These are phyloP conservation scores for Phytophthora agathidicida DNA, from an alignment of 352 stramenopile genomes.

Conservation along the genomic window DNA sequence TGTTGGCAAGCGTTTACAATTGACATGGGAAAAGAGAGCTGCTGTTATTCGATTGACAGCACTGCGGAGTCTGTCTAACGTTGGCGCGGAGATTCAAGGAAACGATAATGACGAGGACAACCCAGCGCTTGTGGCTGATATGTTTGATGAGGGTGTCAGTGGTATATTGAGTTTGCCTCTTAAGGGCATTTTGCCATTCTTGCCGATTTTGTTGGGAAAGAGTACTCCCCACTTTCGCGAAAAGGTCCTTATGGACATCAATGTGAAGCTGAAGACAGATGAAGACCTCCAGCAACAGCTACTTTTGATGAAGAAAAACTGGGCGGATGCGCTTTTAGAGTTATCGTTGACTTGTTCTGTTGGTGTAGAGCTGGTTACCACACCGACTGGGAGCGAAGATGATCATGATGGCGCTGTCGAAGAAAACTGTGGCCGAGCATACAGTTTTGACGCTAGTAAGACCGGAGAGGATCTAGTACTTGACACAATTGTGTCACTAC, in stretches of 20 bases:
- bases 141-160: constrained; percentile 66
- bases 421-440: constrained; percentile 44
- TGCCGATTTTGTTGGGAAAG: constrained; percentile 64
- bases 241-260: constrained; percentile 89
- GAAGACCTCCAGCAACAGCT: constrained; percentile 74
- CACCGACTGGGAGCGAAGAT: constrained; percentile 1
- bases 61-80: constrained; percentile 61
- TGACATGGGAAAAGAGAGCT: constrained; percentile 81
- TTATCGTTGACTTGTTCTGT: constrained; percentile 70
- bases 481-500: constrained; percentile 82
- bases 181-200: constrained; percentile 71
- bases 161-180: constrained; percentile 70
- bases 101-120: constrained; percentile 1
- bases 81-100: constrained; percentile 14
- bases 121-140: constrained; percentile 39
- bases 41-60: constrained; percentile 68
- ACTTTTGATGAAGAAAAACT: constrained; percentile 73
- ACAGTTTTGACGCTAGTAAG: constrained; percentile 70
- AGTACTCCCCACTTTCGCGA: constrained; percentile 66
- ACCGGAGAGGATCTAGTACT: constrained; percentile 84
- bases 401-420: not conserved
- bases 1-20: constrained; percentile 62
- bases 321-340: constrained; percentile 77
- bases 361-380: constrained; percentile 9
- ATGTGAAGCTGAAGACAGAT: constrained; percentile 86